A percentile compares a stretch with the other conserved stretches of the same genome.
These are phyloP conservation scores for Neofusicoccum kwambonambiense DNA, from an alignment of 2,329 filamentous ascomycete genomes.

Conservation along the genomic window DNA sequence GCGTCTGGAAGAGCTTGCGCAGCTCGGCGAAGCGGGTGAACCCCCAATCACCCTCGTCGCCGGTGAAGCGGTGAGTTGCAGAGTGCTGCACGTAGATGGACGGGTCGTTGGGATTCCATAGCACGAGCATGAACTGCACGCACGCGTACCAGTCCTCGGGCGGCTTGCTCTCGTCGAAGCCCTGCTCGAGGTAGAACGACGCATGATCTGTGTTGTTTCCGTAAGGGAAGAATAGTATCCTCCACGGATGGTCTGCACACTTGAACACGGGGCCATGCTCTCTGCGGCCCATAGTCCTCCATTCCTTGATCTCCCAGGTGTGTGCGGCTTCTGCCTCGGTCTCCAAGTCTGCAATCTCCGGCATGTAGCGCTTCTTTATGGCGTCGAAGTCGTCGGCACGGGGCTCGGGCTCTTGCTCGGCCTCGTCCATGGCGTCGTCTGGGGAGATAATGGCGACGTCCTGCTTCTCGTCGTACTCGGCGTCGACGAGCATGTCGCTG, in stretches of 20 bases:
- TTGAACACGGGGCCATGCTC: constrained; percentile 87
- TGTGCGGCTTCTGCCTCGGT: constrained; percentile 71
- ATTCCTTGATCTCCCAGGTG: constrained; percentile 87
- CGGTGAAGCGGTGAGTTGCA: constrained; percentile 94
- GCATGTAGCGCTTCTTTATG: constrained; percentile 78
- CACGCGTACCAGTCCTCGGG: constrained; percentile 96
- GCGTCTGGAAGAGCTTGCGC: constrained; percentile 74
- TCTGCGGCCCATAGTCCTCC: constrained; percentile 72
- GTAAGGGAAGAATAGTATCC: constrained; percentile 90
- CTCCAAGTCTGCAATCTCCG: constrained; percentile 75
- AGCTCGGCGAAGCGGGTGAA: constrained; percentile 96
- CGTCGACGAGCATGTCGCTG: constrained; percentile 63
- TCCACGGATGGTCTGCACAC: constrained; percentile 87
- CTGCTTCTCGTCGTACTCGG: constrained; percentile 62
- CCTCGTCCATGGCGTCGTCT: constrained; percentile 57
- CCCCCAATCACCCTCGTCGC: constrained; percentile 96
- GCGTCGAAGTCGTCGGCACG: constrained; percentile 68
- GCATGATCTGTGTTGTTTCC: constrained; percentile 93
- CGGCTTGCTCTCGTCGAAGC: constrained; percentile 69
- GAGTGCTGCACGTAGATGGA: constrained; percentile 71
- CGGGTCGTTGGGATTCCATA: constrained; percentile 95
- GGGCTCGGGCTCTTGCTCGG: constrained; percentile 53
- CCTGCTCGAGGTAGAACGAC: constrained; percentile 96
- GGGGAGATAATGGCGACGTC: constrained; percentile 63
- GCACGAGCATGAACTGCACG: constrained; percentile 88